Base-by-base conservation (phyloP, 345 rosid genomes). In the Eucalyptus erythrocorys region DNA sequence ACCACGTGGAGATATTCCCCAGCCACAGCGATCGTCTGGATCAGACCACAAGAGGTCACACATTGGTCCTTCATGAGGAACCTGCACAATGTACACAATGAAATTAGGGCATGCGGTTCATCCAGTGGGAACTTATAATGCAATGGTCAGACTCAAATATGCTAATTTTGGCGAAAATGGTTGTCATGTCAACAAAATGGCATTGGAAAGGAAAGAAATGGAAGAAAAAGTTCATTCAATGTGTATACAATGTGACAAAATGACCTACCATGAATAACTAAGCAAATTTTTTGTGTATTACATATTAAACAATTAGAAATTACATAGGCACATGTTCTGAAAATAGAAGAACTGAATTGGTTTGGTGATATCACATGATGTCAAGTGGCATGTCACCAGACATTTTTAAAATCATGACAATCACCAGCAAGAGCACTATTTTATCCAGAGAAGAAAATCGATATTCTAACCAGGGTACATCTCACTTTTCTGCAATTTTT, bases 41-140 rank as follows among this genome's bases (percentile, higher is more conserved):
- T 97, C 99, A 76, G 99, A 97, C 99, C 99, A 97, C 89, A 97
- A 91, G 49, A 97, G 97, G 92, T 97, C 99, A 48, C 98, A 97
- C 99, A 97, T 97, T 34, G 99, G 99, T 88, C 99, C 98, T 95
- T 97, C 99, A 88, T 96, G 99, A 40, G 98, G 98, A 90, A 97
- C 99, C 99, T 97, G 93, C 40, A 61, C 16, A 57, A 86, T 51
- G 86, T 51, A 89, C 19, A 71, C 19, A 71, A n/a, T 37, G 32
- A 57, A 30, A 32, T 87, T 59, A 79, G 55, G n/a, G 26, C 64
- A 48, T 40, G 66, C 59, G 17, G 24, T 37, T 48, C 55, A 87
- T 45, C 45, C 64, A 48, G 61, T 49, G 11, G 43, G 45, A 32
- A 86, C 61, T n/a, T 21, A 76, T 21, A 40, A 76, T 76, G 47